A percentile compares a stretch with the other conserved stretches of the same genome.
Evolutionary conservation across 257 asterid genomes (phyloP).

Genomic region (Striga asiatica): DNA sequence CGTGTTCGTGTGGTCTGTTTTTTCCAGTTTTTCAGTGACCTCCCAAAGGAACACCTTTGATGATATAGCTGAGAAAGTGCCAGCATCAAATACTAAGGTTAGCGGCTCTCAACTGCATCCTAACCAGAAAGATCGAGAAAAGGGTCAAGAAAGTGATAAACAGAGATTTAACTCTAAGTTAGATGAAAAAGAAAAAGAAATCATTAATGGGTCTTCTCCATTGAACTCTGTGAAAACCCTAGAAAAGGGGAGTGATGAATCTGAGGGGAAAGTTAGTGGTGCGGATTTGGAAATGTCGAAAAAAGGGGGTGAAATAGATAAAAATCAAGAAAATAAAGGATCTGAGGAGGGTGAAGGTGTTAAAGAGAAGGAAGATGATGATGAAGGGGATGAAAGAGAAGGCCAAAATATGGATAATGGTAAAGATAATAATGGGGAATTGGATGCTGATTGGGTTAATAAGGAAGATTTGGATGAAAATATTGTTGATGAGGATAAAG

Average conservation of each 20-base stretch:
- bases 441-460: slow-evolving; percentile 31
- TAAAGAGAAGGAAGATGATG: slow-evolving; percentile 25
- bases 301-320: slow-evolving; percentile 18
- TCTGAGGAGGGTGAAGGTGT: slow-evolving; percentile 46
- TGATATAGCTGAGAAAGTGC: slow-evolving; percentile 64
- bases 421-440: slow-evolving; percentile 25
- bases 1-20: slow-evolving; percentile 66
- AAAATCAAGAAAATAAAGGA: slow-evolving; percentile 33
- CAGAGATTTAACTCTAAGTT: slow-evolving; percentile 21
- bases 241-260: slow-evolving; percentile 20
- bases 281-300: slow-evolving; percentile 20
- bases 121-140: slow-evolving; percentile 27
- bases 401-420: slow-evolving; percentile 28
- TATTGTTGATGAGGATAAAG: slow-evolving; percentile 38
- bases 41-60: slow-evolving; percentile 79
- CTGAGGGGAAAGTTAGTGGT: slow-evolving; percentile 17
- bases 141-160: slow-evolving; percentile 20
- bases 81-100: too few species aligned
- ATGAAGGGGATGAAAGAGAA: slow-evolving; percentile 23
- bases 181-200: slow-evolving; percentile 36
- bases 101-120: slow-evolving; percentile 42
- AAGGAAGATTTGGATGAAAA: slow-evolving; percentile 37
- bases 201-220: slow-evolving; percentile 28
- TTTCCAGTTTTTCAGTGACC: slow-evolving; percentile 64
- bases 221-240: slow-evolving; percentile 34